phyloP scores from a whole-genome alignment of 176 grass and related monocot genomes.

The Calamus simplicifolius region DNA sequence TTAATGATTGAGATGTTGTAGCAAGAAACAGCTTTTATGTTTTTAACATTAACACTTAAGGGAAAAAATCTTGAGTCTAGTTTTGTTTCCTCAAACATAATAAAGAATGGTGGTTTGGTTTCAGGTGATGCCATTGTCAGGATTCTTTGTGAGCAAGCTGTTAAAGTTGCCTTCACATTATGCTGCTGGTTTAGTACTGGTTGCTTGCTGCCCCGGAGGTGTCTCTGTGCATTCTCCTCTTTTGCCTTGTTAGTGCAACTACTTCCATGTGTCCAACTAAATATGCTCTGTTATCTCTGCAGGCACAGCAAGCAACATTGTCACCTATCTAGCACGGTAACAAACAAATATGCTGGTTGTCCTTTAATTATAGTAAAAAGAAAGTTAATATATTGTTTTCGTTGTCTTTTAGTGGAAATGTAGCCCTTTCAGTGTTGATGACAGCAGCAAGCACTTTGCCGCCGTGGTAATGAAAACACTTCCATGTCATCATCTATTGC shows the following conservation, averaged over 20 bases:
- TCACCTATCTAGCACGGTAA: constrained; percentile 93
- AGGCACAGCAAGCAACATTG: constrained; percentile 94
- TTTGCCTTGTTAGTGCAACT: constrained; percentile 1
- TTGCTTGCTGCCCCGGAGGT: constrained; percentile 87
- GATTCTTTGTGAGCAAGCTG: constrained; percentile 58
- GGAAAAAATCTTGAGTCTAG: no score
- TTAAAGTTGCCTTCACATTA: constrained; percentile 75
- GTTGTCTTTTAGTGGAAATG: constrained; percentile 64
- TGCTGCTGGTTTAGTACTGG: constrained; percentile 81
- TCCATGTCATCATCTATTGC: constrained; percentile 8
- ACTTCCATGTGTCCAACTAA: constrained; percentile 22
- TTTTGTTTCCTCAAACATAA: no score
- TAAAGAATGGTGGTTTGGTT: constrained; percentile 17
- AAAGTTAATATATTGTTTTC: no score
- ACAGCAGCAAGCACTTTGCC: constrained; percentile 82
- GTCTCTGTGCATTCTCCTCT: neutral
- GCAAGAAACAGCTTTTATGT: no score
- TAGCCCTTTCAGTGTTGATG: constrained; percentile 91
- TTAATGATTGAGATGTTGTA: no score
- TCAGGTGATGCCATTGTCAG: constrained; percentile 87
- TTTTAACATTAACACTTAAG: no score
- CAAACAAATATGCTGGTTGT: constrained; percentile 1
- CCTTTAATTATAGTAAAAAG: no score
- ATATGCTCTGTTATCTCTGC: constrained; percentile 22
- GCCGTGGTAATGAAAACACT: constrained; percentile 46